A percentile compares a stretch with the other conserved stretches of the same genome.
Conservation (phyloP, 495 filamentous ascomycete genomes). For the Penicillium atrosanguineum region DNA sequence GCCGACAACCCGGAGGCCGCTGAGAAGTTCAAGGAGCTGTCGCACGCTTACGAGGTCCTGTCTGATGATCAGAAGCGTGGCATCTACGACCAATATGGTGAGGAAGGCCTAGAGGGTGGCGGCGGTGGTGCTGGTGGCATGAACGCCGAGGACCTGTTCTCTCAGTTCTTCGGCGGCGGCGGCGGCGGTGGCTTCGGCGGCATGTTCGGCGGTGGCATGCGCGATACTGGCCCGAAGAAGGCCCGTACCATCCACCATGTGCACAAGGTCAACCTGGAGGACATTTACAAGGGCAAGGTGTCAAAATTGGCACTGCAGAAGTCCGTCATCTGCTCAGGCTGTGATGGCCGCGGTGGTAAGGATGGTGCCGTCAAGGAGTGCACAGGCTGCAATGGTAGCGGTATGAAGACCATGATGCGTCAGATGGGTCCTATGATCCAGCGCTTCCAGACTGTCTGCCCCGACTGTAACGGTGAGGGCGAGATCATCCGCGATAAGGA, state of each 20-base stretch:
- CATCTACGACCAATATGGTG: slow-evolving; percentile 95
- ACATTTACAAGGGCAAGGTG: slow-evolving; percentile 96
- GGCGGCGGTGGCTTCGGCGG: slow-evolving; percentile 72
- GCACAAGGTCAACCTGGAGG: slow-evolving; percentile 96
- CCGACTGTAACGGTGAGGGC: slow-evolving; percentile 94
- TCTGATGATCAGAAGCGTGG: slow-evolving; percentile 87
- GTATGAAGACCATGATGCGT: slow-evolving; percentile 99
- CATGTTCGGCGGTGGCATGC: slow-evolving; percentile 82
- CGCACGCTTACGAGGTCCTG: slow-evolving; percentile 90
- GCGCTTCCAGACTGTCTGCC: slow-evolving; percentile 98
- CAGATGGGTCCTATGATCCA: slow-evolving; percentile 99
- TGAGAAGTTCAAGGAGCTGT: slow-evolving; percentile 97
- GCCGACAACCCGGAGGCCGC: slow-evolving; percentile 87
- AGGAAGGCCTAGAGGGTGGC: slow-evolving; percentile 89
- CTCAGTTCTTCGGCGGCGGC: slow-evolving; percentile 94
- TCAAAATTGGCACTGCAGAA: slow-evolving; percentile 97
- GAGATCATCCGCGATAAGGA: slow-evolving; percentile 96
- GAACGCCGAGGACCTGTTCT: slow-evolving; percentile 95
- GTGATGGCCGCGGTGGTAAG: slow-evolving; percentile 94
- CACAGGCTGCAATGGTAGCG: slow-evolving; percentile 82
- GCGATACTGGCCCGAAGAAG: slow-evolving; percentile 83
- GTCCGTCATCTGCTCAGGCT: slow-evolving; percentile 93
- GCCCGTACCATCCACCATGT: slow-evolving; percentile 95
- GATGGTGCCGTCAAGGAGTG: slow-evolving; percentile 94
- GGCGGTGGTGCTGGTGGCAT: slow-evolving; percentile 74